These are phyloP conservation scores for Yamadazyma friedrichii DNA, from an alignment of 1,139 yeast species.

Conservation along the genomic window DNA sequence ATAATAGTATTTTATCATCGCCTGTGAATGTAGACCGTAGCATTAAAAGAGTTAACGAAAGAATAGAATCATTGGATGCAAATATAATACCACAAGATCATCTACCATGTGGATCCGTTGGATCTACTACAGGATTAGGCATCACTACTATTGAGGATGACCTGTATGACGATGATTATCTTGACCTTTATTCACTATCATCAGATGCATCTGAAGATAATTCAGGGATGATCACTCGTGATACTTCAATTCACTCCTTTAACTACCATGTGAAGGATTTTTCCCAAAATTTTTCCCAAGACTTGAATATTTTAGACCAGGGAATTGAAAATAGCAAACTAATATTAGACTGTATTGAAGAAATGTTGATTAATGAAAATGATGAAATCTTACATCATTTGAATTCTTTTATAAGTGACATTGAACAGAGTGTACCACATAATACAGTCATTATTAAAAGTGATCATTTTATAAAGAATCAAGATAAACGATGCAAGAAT, in stretches of 20 bases:
- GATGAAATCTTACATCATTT: constrained; percentile 12
- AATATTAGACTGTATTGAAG: constrained; percentile 17
- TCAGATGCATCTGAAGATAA: not conserved
- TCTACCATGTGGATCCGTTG: no score
- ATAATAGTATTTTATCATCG: not conserved
- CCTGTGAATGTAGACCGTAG: not conserved
- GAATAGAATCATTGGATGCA: not conserved
- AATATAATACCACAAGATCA: no score
- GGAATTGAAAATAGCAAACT: constrained; percentile 9
- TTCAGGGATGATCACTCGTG: constrained; percentile 5
- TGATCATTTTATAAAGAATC: constrained; percentile 1
- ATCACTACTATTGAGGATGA: not conserved
- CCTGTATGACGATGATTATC: constrained; percentile 7
- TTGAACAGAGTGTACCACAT: constrained; percentile 12
- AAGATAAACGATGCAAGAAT: not conserved
- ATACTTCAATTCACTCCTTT: constrained; percentile 4
- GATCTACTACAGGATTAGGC: constrained; percentile 1
- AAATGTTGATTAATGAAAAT: constrained; percentile 16
- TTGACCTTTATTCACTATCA: constrained; percentile 8
- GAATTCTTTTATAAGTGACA: constrained; percentile 8
- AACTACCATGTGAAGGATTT: not conserved
- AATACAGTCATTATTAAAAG: constrained; percentile 12
- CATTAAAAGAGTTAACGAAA: not conserved
- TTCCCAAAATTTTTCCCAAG: constrained; percentile 1
- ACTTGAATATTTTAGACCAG: constrained; percentile 5